A percentile compares a stretch with the other conserved stretches of the same genome.
Evolutionary conservation across 2,329 filamentous ascomycete genomes (phyloP).

Genomic region (Aspergillus alliaceus): DNA sequence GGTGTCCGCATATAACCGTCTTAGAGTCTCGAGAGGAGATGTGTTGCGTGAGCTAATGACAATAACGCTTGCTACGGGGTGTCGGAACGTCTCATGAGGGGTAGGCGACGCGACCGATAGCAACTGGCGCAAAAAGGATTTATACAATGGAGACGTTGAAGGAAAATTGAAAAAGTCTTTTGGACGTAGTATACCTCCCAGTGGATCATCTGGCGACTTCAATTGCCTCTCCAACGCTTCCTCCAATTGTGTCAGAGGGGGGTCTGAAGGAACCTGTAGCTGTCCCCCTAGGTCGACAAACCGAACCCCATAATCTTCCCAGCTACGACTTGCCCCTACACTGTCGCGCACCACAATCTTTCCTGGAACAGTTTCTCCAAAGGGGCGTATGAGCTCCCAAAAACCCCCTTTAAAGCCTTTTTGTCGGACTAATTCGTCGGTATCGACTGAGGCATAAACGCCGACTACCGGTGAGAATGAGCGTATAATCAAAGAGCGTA

Average conservation of each 20-base stretch:
- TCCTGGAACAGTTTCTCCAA: constrained; percentile 82
- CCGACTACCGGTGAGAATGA: constrained; percentile 89
- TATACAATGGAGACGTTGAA: constrained; percentile 74
- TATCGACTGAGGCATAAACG: constrained; percentile 82
- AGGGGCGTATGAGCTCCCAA: constrained; percentile 82
- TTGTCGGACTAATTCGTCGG: constrained; percentile 72
- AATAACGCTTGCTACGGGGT: constrained; percentile 92
- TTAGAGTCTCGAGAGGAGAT: constrained; percentile 80
- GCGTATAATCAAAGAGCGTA: constrained; percentile 68
- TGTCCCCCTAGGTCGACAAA: constrained; percentile 68
- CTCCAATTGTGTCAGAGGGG: constrained; percentile 64
- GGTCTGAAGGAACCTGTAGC: constrained; percentile 33
- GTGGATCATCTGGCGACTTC: constrained; percentile 66
- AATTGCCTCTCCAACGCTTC: constrained; percentile 78
- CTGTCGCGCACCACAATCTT: constrained; percentile 91
- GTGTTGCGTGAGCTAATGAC: constrained; percentile 88
- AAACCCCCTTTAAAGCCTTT: constrained; percentile 85
- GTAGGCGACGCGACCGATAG: constrained; percentile 76
- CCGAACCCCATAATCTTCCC: constrained; percentile 86
- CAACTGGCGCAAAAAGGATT: constrained; percentile 78
- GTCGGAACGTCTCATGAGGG: constrained; percentile 88
- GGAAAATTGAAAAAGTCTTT: constrained; percentile 32
- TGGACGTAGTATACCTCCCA: constrained; percentile 27
- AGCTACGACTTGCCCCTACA: constrained; percentile 75
- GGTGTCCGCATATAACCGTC: constrained; percentile 81